phyloP scores from a whole-genome alignment of 2,329 filamentous ascomycete genomes.

The Salinomyces thailandicus region DNA sequence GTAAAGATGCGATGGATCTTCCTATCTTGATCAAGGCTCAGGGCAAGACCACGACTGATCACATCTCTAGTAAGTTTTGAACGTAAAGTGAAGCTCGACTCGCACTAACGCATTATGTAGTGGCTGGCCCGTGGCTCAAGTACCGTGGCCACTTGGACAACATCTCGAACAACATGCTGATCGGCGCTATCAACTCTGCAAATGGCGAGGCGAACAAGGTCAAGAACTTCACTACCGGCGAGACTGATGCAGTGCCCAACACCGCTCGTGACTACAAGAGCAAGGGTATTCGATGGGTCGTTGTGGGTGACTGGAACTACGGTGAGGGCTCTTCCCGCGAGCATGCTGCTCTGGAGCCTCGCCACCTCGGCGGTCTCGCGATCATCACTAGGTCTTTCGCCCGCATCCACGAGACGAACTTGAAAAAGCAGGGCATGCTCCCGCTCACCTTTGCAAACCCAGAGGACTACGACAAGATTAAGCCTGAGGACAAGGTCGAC shows the following conservation, averaged over 20 bases:
- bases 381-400: constrained; percentile 95
- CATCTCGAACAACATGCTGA: constrained; percentile 99
- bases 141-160: constrained; percentile 98
- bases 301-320: constrained; percentile 99
- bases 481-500: constrained; percentile 85
- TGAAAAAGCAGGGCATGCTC: constrained; percentile 99
- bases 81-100: constrained; percentile 2
- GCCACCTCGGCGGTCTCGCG: constrained; percentile 90
- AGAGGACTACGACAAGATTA: constrained; percentile 95
- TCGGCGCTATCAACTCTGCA: constrained; percentile 89
- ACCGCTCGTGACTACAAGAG: constrained; percentile 98
- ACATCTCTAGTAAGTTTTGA: constrained; percentile 61
- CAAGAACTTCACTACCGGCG: constrained; percentile 75
- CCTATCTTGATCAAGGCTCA: constrained; percentile 93
- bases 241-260: constrained; percentile 79
- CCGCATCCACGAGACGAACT: constrained; percentile 99
- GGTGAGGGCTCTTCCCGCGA: constrained; percentile 96
- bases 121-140: constrained; percentile 95
- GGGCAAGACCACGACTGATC: constrained; percentile 94
- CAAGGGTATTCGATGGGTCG: constrained; percentile 92
- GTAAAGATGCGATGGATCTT: constrained; percentile 73
- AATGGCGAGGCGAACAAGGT: constrained; percentile 98
- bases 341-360: constrained; percentile 94
- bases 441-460: constrained; percentile 90
- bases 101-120: constrained; percentile 16